Conservation (phyloP, 768 basidiomycete genomes). For the Hirschioporus abietinus region DNA sequence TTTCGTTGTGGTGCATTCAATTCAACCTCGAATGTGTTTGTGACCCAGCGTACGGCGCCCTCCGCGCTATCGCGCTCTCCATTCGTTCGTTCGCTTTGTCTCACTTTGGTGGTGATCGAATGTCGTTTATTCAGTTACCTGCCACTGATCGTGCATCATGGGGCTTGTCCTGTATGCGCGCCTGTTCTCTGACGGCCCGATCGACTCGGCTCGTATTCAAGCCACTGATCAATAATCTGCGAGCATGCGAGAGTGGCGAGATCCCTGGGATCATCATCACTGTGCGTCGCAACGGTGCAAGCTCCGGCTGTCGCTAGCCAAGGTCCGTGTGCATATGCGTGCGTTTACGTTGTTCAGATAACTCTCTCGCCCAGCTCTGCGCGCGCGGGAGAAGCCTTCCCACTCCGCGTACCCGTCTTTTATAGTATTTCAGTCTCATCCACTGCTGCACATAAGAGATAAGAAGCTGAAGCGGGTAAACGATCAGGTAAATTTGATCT, state of each 20-base stretch:
- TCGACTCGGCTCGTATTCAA: not conserved
- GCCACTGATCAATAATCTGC: not conserved
- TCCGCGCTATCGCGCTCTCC: not conserved
- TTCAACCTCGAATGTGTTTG: no score
- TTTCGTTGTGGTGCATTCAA: not conserved
- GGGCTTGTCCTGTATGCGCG: not conserved
- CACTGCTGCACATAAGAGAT: not conserved
- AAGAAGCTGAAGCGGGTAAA: not conserved
- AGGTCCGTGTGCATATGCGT: not conserved
- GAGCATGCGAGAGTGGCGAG: no score
- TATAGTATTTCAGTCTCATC: not conserved
- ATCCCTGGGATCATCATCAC: not conserved
- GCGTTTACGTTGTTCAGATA: not conserved
- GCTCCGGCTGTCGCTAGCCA: not conserved
- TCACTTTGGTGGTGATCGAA: not conserved
- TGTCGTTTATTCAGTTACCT: not conserved
- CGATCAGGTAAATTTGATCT: not conserved
- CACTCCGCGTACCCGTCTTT: not conserved
- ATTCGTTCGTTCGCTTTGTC: not conserved
- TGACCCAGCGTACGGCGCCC: not conserved
- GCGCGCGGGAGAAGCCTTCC: not conserved
- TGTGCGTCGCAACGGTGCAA: not conserved
- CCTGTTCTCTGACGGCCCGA: not conserved
- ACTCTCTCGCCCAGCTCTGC: not conserved
- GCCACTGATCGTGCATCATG: not conserved